Evolutionary conservation across 495 filamentous ascomycete species (phyloP).

Genomic region (Paragyromitra xinjiangensis): DNA sequence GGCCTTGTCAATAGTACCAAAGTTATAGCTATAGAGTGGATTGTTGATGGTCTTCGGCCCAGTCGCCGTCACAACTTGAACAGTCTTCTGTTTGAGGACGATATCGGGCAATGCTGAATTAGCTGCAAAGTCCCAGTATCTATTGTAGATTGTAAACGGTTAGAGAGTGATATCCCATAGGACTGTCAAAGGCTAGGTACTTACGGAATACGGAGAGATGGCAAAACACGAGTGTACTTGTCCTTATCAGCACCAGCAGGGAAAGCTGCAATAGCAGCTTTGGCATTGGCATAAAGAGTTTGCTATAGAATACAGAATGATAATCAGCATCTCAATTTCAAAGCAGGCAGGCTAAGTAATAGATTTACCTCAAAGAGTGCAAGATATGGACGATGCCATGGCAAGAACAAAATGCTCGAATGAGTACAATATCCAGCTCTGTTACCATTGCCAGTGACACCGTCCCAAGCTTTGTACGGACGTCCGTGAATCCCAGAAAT

Average conservation of each 20-base stretch:
- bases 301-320: slow-evolving; percentile 19
- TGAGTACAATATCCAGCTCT: slow-evolving; percentile 71
- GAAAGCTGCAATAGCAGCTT: slow-evolving; percentile 49
- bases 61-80: slow-evolving; percentile 40
- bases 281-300: slow-evolving; percentile 43
- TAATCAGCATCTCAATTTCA: slow-evolving; percentile 4
- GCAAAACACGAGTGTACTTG: slow-evolving; percentile 45
- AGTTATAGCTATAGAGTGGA: slow-evolving; percentile 51
- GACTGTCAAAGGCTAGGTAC: neutral
- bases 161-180: slow-evolving; percentile 7
- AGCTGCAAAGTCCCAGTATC: slow-evolving; percentile 54
- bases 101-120: slow-evolving; percentile 36
- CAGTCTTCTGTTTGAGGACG: slow-evolving; percentile 28
- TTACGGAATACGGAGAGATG: slow-evolving; percentile 48
- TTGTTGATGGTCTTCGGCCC: slow-evolving; percentile 48
- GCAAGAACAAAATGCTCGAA: slow-evolving; percentile 70
- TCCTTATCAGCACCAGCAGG: slow-evolving; percentile 43
- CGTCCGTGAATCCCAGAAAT: slow-evolving; percentile 59
- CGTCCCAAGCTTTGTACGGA: slow-evolving; percentile 59
- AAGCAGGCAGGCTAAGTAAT: neutral
- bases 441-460: slow-evolving; percentile 48
- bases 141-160: slow-evolving; percentile 2
- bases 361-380: slow-evolving; percentile 67
- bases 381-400: slow-evolving; percentile 78
- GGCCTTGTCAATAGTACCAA: slow-evolving; percentile 33